Base-by-base conservation (phyloP, 441 rosid species). In the Erodium trifolium region DNA sequence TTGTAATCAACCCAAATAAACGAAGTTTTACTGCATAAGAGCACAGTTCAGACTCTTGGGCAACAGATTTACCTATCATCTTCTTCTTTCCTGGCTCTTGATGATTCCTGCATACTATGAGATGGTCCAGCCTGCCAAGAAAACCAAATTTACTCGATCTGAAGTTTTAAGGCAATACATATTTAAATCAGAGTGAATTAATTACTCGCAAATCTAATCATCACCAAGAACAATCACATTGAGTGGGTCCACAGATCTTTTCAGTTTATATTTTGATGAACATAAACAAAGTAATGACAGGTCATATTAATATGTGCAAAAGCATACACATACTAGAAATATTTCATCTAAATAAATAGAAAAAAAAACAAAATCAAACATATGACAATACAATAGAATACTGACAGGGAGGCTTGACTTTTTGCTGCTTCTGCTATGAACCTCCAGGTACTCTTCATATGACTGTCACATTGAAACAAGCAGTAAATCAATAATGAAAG, bases 391-490 rank as follows among this genome's bases (percentile, higher is more conserved):
- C 9, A 39, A 39, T 39, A 4, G 5, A 39, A 78, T 82, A 87
- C 97, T 90, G 72, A 93, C 96, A 78, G 87, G 82, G 23, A 65
- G 77, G 76, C 79, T 82, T 66, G 82, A 69, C 66, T 80, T 88
- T 77, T 79, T 80, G 85, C 82, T 75, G 86, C 87, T 78, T 84
- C 87, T 87, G 85, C 90, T 80, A 78, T 86, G 92, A 70, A 80
- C 86, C 79, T 88, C 96, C 80, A 93, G 84, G 71, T 93, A 93
- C 68, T 91, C 96, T 85, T 93, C 96, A 75, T 93, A 93, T 10
- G 98, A 87, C 97, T 93, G 93, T 84, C 80, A 78, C n/a, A 66
- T n/a, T 23, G 73, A 74, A 65, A 68, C 45, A 71, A 76, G 78
- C 63, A 31, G 70, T 47, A 60, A 67, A 71, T 34, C 72, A 77